Evolutionary conservation across 768 basidiomycete genomes (phyloP), one percentile per base, ranked within the genome.

Genomic region (Mycena pura): DNA sequence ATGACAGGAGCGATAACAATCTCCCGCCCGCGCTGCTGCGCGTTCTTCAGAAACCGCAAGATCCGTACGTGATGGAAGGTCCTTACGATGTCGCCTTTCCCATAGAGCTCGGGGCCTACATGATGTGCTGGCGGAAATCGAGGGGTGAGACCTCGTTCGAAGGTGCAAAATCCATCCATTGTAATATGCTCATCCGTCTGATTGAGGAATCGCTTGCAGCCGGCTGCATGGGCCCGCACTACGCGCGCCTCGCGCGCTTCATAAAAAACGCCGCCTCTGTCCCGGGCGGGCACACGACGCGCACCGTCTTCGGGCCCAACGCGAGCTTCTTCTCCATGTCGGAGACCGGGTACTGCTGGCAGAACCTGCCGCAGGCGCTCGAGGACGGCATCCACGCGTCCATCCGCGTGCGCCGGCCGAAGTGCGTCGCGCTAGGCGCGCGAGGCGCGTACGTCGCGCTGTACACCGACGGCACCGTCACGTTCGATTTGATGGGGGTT

Each of bases 31-130:
- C 29, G 5, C 48, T 62, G 29, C 17, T 28, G 9, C 54, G 48
- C 15, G 40, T 62, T 34, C 40, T 62, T n/a, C 11, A 57, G 14
- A 25, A 50, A 17, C 27, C 3, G 24, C 24, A 41, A 1, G 46
- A 62, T 28, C 61, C 61, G 6, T 47, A 57, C 17, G 46, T 47
- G 10, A 21, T 62, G 48, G 48, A 44, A 13, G 38, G 41, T 1
- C 55, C 61, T 1, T 41, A 62, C 36, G 61, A 62, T 57, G 55
- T 62, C 9, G 61, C 61, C 9, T 51, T 62, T 28, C 61, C 61
- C n/a, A 51, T 57, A 48, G 55, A 62, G 9, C 24, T 55, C 5
- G 54, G 47, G 19, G 2, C 22, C 14, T 60, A 36, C 29, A 28
- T n/a, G 5, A 3, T 57, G 24, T 62, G 54, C 25, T 62, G 61